Evolutionary conservation across 228 moss, liverwort and hornwort genomes (phyloP).

Genomic region (Sphagnum magellanicum): DNA sequence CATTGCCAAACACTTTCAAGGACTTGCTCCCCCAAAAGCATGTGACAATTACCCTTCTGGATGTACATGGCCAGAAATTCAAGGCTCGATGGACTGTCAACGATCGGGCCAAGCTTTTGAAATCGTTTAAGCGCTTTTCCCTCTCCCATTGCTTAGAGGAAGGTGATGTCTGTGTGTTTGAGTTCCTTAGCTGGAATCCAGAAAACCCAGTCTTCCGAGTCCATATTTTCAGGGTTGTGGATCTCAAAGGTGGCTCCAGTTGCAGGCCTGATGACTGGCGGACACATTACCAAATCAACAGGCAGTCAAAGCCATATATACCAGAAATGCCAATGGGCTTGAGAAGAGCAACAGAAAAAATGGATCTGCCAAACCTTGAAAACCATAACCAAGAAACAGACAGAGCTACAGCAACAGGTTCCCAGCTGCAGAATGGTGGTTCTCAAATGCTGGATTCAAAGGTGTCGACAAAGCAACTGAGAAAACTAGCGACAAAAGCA

Average conservation of each 20-base stretch:
- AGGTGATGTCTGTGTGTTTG: slow-evolving; percentile 53
- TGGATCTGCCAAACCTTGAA: neutral
- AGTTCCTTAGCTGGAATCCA: slow-evolving; percentile 39
- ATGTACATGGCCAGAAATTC: slow-evolving; percentile 36
- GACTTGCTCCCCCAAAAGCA: slow-evolving; percentile 53
- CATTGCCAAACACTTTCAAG: slow-evolving; percentile 52
- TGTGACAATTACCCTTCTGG: slow-evolving; percentile 39
- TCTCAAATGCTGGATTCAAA: neutral
- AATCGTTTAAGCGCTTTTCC: slow-evolving; percentile 55
- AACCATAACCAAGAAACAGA: too few relatives aligned
- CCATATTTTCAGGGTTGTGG: slow-evolving; percentile 50
- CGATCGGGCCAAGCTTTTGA: slow-evolving; percentile 31
- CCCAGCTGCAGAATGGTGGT: neutral
- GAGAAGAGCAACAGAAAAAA: neutral
- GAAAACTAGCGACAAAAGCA: neutral
- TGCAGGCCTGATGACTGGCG: neutral
- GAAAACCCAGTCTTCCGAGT: slow-evolving; percentile 35
- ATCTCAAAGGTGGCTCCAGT: slow-evolving; percentile 5
- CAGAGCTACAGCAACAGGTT: too few relatives aligned
- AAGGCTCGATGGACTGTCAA: slow-evolving; percentile 55
- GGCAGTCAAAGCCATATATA: neutral
- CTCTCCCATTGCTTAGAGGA: slow-evolving; percentile 44
- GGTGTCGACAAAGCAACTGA: neutral
- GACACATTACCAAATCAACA: neutral
- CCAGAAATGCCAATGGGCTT: neutral